Conservation (phyloP, 768 basidiomycete genomes). For the Tulasnella sp. region DNA sequence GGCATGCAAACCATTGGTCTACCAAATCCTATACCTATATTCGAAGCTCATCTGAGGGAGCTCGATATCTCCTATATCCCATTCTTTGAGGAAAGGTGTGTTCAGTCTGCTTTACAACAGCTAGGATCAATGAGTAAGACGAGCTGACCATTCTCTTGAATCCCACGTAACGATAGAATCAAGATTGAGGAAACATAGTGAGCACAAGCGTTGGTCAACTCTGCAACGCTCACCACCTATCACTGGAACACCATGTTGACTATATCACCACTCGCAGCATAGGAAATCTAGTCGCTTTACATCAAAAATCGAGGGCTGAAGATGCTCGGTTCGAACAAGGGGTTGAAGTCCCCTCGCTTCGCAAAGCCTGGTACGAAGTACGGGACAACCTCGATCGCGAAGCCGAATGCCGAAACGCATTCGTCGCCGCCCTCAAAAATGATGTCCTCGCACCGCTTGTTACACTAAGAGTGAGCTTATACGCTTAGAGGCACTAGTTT, state of each 20-base stretch:
- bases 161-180: conserved; percentile 36
- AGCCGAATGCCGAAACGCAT: conserved; percentile 67
- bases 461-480: conserved; percentile 42
- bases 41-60: conserved; percentile 56
- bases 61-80: conserved; percentile 60
- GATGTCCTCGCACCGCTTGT: conserved; percentile 65
- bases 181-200: conserved; percentile 80
- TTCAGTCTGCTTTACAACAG: background rate
- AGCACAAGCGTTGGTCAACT: conserved; percentile 22
- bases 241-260: no score
- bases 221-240: background rate
- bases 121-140: background rate
- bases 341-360: conserved; percentile 41
- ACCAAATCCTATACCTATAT: conserved; percentile 43
- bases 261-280: conserved; percentile 35
- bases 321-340: conserved; percentile 66
- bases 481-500: no score
- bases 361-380: conserved; percentile 72
- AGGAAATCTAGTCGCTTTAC: conserved; percentile 58
- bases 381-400: conserved; percentile 81
- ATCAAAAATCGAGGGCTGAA: conserved; percentile 53
- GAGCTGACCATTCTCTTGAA: background rate
- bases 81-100: conserved; percentile 79
- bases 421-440: conserved; percentile 50
- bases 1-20: no score